Conservation (phyloP, 176 grass and related monocot species). For the Aechmea fasciata region DNA sequence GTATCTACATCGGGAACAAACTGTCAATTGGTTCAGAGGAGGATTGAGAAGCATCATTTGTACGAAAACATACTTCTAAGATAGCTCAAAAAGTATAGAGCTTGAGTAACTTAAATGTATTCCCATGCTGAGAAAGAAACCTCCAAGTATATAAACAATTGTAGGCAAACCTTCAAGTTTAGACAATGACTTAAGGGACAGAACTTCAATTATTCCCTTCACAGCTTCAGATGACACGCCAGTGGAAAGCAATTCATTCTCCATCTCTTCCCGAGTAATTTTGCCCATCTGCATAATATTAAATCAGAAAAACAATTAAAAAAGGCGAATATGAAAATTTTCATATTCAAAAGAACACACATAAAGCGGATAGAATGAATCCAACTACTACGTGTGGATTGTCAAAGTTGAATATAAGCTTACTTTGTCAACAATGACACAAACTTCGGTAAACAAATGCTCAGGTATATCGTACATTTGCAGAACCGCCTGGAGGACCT, state of each 20-base stretch:
- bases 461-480: constrained; percentile 62
- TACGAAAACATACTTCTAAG: not conserved
- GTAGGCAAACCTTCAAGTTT: constrained; percentile 66
- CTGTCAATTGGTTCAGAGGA: no score
- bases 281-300: constrained; percentile 57
- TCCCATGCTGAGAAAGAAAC: not conserved
- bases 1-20: no score
- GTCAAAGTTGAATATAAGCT: constrained; percentile 1
- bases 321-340: not conserved
- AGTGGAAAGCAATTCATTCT: constrained; percentile 45
- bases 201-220: constrained; percentile 66
- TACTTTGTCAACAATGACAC: constrained; percentile 84
- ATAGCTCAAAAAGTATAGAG: not conserved
- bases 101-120: not conserved
- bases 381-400: not conserved
- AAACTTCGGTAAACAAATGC: constrained; percentile 60
- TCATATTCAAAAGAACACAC: not conserved
- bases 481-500: constrained; percentile 79
- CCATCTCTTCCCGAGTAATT: constrained; percentile 67
- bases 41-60: no score
- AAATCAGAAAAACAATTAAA: not conserved
- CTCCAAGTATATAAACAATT: constrained; percentile 10
- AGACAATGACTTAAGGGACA: constrained; percentile 71
- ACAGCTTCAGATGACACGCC: constrained; percentile 58
- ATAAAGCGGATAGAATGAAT: not conserved